These are phyloP conservation scores for Xylona heveae DNA, from an alignment of 495 filamentous ascomycete species.

Conservation along the genomic window DNA sequence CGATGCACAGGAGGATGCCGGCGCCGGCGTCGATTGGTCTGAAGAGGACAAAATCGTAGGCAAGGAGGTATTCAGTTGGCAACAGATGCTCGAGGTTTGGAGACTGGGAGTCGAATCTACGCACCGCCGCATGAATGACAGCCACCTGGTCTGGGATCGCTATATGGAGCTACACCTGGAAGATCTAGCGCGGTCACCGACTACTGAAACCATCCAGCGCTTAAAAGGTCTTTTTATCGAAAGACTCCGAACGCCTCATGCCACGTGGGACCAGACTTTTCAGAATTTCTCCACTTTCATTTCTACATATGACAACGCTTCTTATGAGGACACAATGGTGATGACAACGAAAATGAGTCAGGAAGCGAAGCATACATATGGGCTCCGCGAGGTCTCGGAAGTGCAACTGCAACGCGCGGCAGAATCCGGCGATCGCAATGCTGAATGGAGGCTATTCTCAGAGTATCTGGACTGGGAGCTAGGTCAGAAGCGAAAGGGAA, in stretches of 20 bases:
- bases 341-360: conserved; percentile 39
- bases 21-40: conserved; percentile 25
- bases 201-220: conserved; percentile 34
- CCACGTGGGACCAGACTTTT: conserved; percentile 68
- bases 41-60: conserved; percentile 57
- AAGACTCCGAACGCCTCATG: conserved; percentile 60
- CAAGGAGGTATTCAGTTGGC: conserved; percentile 58
- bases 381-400: conserved; percentile 50
- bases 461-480: conserved; percentile 80
- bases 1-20: conserved; percentile 3
- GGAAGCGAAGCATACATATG: conserved; percentile 48
- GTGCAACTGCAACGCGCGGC: conserved; percentile 35
- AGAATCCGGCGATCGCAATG: conserved; percentile 31
- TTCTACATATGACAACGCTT: conserved; percentile 47
- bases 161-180: conserved; percentile 37
- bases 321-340: conserved; percentile 66
- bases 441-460: conserved; percentile 33
- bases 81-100: conserved; percentile 59
- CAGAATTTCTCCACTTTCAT: conserved; percentile 65
- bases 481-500: conserved; percentile 27
- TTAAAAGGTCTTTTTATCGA: conserved; percentile 49
- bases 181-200: conserved; percentile 37
- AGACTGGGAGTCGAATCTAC: conserved; percentile 56
- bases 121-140: conserved; percentile 63
- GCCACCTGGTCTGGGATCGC: conserved; percentile 74